Percentiles rank a stretch among this genome's conserved stretches.
These are phyloP conservation scores for Pseudonitzschia multiseries DNA, from an alignment of 108 stramenopile species.

Conservation along the genomic window DNA sequence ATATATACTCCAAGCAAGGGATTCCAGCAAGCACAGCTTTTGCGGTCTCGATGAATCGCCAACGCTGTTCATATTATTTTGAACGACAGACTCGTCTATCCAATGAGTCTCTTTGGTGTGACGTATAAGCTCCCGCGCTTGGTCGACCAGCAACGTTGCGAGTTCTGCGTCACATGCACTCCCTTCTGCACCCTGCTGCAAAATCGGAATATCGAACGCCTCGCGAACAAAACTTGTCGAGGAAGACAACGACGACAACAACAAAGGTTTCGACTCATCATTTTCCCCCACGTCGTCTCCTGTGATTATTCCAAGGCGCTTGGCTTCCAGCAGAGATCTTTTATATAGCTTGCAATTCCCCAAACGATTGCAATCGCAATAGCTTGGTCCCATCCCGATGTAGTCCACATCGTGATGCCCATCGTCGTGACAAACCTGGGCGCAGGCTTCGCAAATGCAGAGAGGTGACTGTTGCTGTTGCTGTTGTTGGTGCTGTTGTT, in stretches of 20 bases:
- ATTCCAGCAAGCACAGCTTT: slow-evolving; percentile 54
- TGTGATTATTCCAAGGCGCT: slow-evolving; percentile 26
- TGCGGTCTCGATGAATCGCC: not conserved
- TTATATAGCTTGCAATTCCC: slow-evolving; percentile 28
- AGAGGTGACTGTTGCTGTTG: slow-evolving; percentile 25
- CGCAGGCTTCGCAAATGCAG: slow-evolving; percentile 77
- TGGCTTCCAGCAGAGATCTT: slow-evolving; percentile 39
- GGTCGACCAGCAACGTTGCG: slow-evolving; percentile 35
- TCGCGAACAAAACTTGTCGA: slow-evolving; percentile 19
- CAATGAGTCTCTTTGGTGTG: slow-evolving; percentile 75
- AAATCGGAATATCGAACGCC: slow-evolving; percentile 22
- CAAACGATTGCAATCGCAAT: slow-evolving; percentile 64
- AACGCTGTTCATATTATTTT: not conserved
- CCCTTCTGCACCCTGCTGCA: not conserved
- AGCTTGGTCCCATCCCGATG: slow-evolving; percentile 64
- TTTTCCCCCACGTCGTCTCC: not conserved
- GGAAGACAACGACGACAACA: not conserved
- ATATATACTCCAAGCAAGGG: slow-evolving; percentile 60
- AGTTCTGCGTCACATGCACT: not conserved
- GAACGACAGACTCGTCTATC: slow-evolving; percentile 35
- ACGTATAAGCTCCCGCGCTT: slow-evolving; percentile 54
- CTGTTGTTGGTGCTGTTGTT: not conserved
- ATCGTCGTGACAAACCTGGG: slow-evolving; percentile 52
- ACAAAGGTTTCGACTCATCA: not conserved
- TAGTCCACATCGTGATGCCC: slow-evolving; percentile 47